phyloP scores from a whole-genome alignment of 2,329 filamentous ascomycete species.

The Lachnellula cervina region DNA sequence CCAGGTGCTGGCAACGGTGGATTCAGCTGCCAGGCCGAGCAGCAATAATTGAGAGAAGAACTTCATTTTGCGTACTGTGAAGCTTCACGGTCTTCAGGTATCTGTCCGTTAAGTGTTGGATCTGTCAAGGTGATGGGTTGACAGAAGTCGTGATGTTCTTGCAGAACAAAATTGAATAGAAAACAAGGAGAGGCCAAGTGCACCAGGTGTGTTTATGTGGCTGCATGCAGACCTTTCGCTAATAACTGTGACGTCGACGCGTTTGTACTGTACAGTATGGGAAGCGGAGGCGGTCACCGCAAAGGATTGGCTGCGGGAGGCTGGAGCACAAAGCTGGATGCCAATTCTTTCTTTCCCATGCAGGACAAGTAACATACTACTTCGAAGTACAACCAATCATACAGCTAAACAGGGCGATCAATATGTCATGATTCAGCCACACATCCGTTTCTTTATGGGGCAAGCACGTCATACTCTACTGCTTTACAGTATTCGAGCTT shows the following conservation, averaged over 20 bases:
- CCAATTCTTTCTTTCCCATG: background rate
- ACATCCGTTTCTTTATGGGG: background rate
- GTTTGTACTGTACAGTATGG: background rate
- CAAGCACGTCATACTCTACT: background rate
- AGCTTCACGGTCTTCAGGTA: background rate
- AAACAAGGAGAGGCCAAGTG: background rate
- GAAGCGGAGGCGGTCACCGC: background rate
- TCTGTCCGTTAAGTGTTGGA: background rate
- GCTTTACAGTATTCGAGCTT: too few relatives aligned
- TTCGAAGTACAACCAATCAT: too few relatives aligned
- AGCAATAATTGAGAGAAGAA: slow-evolving; percentile 66
- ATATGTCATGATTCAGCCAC: background rate
- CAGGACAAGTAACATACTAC: background rate
- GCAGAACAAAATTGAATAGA: background rate
- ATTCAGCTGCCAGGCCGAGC: slow-evolving; percentile 66
- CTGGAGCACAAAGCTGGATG: background rate
- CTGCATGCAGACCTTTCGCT: background rate
- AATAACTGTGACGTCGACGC: background rate
- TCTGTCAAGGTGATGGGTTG: background rate
- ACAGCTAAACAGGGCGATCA: background rate
- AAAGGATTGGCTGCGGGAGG: background rate
- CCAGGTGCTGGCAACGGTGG: slow-evolving; percentile 72
- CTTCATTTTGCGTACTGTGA: slow-evolving; percentile 58
- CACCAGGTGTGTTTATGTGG: too few relatives aligned
- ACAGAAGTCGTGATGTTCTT: background rate